Evolutionary conservation across 495 filamentous ascomycete species (phyloP).

Genomic region (Entonaema liquescens): DNA sequence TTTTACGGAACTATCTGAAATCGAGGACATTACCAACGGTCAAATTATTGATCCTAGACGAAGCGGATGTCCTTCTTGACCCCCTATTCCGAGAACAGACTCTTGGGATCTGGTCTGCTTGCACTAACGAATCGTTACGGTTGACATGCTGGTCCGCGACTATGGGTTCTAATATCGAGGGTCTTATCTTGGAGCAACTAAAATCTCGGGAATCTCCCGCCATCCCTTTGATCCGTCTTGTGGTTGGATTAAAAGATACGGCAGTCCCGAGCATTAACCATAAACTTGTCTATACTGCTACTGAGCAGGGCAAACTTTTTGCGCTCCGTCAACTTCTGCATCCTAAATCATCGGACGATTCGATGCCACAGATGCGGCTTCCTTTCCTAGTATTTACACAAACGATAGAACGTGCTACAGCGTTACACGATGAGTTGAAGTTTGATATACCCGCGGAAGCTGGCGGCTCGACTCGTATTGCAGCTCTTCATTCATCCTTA

Average conservation of each 20-base stretch:
- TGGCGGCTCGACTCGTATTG: constrained; percentile 84
- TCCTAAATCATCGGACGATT: constrained; percentile 65
- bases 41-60: constrained; percentile 80
- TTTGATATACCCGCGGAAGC: constrained; percentile 93
- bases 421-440: constrained; percentile 86
- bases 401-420: constrained; percentile 87
- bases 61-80: constrained; percentile 94
- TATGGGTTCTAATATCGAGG: constrained; percentile 92
- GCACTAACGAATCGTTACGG: constrained; percentile 69
- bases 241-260: constrained; percentile 94
- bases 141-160: constrained; percentile 94
- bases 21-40: constrained; percentile 68
- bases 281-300: constrained; percentile 88
- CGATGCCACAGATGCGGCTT: constrained; percentile 72
- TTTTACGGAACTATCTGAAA: constrained; percentile 77
- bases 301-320: constrained; percentile 91
- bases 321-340: constrained; percentile 92
- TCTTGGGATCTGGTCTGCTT: constrained; percentile 82
- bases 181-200: constrained; percentile 64
- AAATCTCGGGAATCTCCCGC: constrained; percentile 64
- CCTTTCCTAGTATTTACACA: constrained; percentile 96
- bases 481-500: constrained; percentile 87
- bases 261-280: constrained; percentile 91
- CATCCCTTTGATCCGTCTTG: constrained; percentile 76
- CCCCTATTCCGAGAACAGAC: constrained; percentile 91